phyloP scores from a whole-genome alignment of 805 yeast genomes.

The Kuraishia borneana region DNA sequence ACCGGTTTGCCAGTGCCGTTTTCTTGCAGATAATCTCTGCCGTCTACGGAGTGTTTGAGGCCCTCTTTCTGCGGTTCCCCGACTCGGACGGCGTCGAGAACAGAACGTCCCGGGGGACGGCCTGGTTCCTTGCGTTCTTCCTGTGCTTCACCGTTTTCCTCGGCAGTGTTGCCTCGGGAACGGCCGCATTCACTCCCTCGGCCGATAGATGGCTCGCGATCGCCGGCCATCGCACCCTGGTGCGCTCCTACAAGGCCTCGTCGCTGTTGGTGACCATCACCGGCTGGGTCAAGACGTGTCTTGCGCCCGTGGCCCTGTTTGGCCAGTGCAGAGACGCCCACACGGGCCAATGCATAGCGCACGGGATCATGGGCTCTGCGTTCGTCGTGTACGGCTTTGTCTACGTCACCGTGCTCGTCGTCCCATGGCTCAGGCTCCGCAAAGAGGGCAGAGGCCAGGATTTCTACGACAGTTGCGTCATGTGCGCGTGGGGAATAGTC shows the following conservation, averaged over 20 bases:
- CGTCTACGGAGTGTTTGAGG: conserved; percentile 44
- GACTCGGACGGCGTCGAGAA: conserved; percentile 60
- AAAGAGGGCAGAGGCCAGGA: conserved; percentile 56
- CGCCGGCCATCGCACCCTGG: conserved; percentile 25
- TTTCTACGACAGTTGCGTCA: conserved; percentile 68
- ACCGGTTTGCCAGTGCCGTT: conserved; percentile 30
- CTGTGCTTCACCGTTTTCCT: conserved; percentile 35
- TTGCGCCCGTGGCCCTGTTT: conserved; percentile 75
- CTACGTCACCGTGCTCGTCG: conserved; percentile 49
- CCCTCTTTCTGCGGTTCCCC: conserved; percentile 46
- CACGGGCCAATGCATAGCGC: conserved; percentile 94
- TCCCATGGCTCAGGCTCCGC: conserved; percentile 63
- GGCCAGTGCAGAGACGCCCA: conserved; percentile 81
- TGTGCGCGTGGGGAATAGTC: conserved; percentile 85
- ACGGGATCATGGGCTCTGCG: conserved; percentile 92
- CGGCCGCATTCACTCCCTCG: conserved; percentile 26
- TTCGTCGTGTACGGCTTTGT: conserved; percentile 74
- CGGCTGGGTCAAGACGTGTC: conserved; percentile 72
- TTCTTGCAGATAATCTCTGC: conserved; percentile 34
- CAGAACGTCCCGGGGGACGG: conserved; percentile 54
- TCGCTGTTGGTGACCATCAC: conserved; percentile 36
- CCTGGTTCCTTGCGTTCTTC: conserved; percentile 45
- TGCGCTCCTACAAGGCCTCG: conserved; percentile 27
- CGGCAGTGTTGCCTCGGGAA: conserved; percentile 46
- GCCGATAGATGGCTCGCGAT: conserved; percentile 21